Conservation (phyloP, 306 rosid genomes). For the Prinsepia uniflora region DNA sequence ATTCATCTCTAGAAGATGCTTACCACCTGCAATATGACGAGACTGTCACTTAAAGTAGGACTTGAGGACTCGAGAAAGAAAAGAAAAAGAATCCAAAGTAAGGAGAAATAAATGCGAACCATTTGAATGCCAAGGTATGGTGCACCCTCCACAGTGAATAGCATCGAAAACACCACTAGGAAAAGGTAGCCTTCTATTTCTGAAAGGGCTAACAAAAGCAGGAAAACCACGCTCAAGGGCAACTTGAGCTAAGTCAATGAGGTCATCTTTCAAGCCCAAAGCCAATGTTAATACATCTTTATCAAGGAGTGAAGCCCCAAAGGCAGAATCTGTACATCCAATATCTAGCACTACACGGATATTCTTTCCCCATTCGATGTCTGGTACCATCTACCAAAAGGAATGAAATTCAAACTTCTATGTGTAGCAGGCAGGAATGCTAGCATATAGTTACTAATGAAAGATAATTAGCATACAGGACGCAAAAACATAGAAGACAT, state of each 20-base stretch:
- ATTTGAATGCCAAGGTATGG: constrained; percentile 74
- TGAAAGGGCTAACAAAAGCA: constrained; percentile 63
- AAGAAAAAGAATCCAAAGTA: neutral
- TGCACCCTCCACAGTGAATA: constrained; percentile 81
- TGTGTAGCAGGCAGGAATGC: constrained; percentile 7
- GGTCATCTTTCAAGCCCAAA: constrained; percentile 85
- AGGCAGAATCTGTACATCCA: constrained; percentile 73
- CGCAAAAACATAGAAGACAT: neutral
- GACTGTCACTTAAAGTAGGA: constrained; percentile 11
- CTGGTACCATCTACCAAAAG: constrained; percentile 88
- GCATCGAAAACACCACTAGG: constrained; percentile 84
- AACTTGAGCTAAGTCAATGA: constrained; percentile 84
- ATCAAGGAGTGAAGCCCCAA: constrained; percentile 67
- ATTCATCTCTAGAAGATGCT: constrained; percentile 87
- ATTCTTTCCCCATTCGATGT: constrained; percentile 95
- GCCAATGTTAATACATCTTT: constrained; percentile 74
- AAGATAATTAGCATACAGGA: constrained; percentile 11
- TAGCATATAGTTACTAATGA: constrained; percentile 6
- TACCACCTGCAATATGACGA: constrained; percentile 54
- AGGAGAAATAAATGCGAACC: constrained; percentile 38
- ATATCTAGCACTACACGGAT: constrained; percentile 78
- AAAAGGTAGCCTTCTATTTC: constrained; percentile 79
- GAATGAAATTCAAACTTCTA: constrained; percentile 26
- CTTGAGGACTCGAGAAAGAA: neutral
- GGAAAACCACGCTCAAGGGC: constrained; percentile 91